phyloP scores from a whole-genome alignment of 2,329 filamentous ascomycete genomes.

The Westerdykella ornata region DNA sequence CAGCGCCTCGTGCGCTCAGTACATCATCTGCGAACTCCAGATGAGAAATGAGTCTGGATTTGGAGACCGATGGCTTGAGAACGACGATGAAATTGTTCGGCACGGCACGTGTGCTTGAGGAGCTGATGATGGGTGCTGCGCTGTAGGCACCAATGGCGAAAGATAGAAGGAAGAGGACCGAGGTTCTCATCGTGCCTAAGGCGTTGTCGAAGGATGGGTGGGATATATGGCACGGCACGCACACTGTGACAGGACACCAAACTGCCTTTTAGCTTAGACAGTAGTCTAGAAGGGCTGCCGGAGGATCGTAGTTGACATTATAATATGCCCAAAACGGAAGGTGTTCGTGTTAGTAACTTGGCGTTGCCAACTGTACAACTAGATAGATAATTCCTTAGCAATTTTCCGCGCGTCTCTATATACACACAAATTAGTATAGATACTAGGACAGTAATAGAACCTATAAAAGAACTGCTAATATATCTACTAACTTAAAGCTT shows the following conservation, averaged over 20 bases:
- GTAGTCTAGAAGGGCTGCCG: neutral
- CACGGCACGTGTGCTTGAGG: slow-evolving; percentile 1
- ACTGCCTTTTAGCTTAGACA: neutral
- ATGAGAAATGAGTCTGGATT: slow-evolving; percentile 1
- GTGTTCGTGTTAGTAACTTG: neutral
- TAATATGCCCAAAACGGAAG: neutral
- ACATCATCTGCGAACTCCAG: neutral
- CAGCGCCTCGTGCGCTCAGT: neutral
- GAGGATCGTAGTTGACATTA: neutral
- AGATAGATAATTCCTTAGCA: too few species aligned
- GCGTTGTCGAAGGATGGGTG: neutral
- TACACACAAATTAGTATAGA: too few species aligned
- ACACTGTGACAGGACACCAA: neutral
- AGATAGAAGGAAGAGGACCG: neutral
- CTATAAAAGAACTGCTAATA: too few species aligned
- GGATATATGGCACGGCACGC: neutral
- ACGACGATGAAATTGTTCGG: slow-evolving; percentile 9
- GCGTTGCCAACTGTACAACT: neutral
- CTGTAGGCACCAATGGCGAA: neutral
- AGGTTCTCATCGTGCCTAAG: neutral
- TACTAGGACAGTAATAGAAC: too few species aligned
- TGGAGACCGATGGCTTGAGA: neutral
- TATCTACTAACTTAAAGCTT: too few species aligned
- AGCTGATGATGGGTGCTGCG: slow-evolving; percentile 2
- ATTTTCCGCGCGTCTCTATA: too few species aligned